A percentile compares a stretch with the other conserved stretches of the same genome.
Conservation (phyloP, 495 filamentous ascomycete species). For the Sabuloglossum arenarium region DNA sequence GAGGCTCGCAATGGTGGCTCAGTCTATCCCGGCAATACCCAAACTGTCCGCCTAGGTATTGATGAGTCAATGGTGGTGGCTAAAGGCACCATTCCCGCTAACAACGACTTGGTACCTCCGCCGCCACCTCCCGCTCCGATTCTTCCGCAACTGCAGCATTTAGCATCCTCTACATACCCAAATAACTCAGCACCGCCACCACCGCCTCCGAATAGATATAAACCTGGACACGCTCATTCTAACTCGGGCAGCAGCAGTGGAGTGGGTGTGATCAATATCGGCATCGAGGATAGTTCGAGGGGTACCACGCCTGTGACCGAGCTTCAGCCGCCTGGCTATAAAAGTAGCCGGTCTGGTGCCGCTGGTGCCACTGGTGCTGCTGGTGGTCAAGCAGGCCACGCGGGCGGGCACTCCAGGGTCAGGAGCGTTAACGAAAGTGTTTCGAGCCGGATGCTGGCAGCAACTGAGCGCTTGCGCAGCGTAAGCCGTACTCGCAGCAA, state of each 20-base stretch:
- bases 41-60: background rate
- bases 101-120: background rate
- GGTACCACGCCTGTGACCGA: background rate
- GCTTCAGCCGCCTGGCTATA: background rate
- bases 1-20: background rate
- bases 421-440: conserved; percentile 1
- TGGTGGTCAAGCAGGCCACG: background rate
- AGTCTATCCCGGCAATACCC: background rate
- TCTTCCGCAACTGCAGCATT: conserved; percentile 4
- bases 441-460: background rate
- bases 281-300: conserved; percentile 3
- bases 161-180: background rate
- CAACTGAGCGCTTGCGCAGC: conserved; percentile 5
- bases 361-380: too few species aligned
- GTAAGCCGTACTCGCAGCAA: conserved; percentile 2
- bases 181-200: background rate
- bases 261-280: conserved; percentile 6
- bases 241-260: background rate
- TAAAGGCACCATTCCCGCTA: background rate
- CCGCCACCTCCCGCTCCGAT: conserved; percentile 1
- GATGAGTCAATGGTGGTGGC: background rate
- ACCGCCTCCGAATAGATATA: background rate
- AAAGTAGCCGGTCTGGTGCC: background rate
- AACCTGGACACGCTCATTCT: background rate
- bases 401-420: background rate